Evolutionary conservation across 2,329 filamentous ascomycete species (phyloP), one percentile per base, ranked within the genome.

Genomic region (Calonectria leucothoes): DNA sequence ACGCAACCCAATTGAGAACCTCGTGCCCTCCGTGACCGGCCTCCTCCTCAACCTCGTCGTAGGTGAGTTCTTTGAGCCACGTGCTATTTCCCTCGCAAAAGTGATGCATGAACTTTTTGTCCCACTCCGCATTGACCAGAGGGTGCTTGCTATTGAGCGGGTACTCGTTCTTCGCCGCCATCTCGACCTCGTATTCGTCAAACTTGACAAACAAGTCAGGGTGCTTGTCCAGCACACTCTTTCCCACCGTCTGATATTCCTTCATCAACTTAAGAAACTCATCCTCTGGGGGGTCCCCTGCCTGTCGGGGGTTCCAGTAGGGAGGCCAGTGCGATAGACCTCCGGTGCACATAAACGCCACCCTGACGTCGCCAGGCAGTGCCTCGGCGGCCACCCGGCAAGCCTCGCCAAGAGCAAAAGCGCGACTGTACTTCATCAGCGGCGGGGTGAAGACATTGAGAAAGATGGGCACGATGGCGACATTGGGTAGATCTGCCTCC

Each of bases 291-390:
- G 78, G 76, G 51, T 74, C 72, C 17, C 72, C 72, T 1, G 79
- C 79, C 74, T 82, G 79, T 14, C 55, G 67, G 12, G 78, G 78
- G 55, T 69, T 80, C 80, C 80, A 82, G 76, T 81, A 82, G 3
- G 80, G 80, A 4, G 81, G 80, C 79, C 80, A 82, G 64, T 82
- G 80, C 1, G 80, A 82, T 8, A 82, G 75, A n/a, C 79, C 79
- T 17, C 79, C 77, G 3, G 79, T 80, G 49, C 71, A 75, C 76
- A 66, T 78, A 82, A 4, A 45, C n/a, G 39, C 39, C 11, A 45
- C 39, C 17, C 39, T 17, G 39, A 45, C 39, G 39, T 45, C 20
- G 8, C 39, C 39, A 10, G 39, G 39, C 10, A 45, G 20, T 45
- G 39, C n/a, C 20, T 45, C 39, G 20, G 39, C 39, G 8, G 39